Evolutionary conservation across 495 filamentous ascomycete species (phyloP), one percentile per base, ranked within the genome.

Genomic region (Talaromyces borbonicus): DNA sequence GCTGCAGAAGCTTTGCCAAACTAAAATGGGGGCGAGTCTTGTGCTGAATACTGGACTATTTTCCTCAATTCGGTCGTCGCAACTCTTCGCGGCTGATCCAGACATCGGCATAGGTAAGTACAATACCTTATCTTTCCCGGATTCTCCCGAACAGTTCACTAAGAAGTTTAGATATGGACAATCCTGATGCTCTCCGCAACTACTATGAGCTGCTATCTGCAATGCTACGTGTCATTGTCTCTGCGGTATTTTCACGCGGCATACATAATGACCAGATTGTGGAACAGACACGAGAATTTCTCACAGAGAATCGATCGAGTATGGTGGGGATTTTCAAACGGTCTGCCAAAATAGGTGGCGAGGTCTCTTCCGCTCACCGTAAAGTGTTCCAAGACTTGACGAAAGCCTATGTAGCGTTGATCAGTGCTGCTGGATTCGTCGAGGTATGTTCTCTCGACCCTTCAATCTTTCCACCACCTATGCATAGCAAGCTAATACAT

Each of bases 301-400:
- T 97, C 43, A 63, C 69, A 16, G 84, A 90, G 50, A 89, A 94
- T 58, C 68, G 92, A 45, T 73, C 77, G 48, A 72, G 84, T 49
- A 83, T 95, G 49, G 78, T 93, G 49, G 82, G 87, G 15, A 79
- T 93, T n/a, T 86, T 97, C 56, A 99, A 99, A 64, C 74, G 87
- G 37, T 83, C 83, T 57, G 87, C 85, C 1, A 83, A 81, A 30
- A 85, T 95, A 48, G 87, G 87, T 2, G 72, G 72, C 12, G 54
- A 58, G 18, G 54, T 58, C 9, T 51, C 57, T 48, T 52, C 62
- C 30, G 65, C 69, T 19, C 61, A 67, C 32, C 61, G 65, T 4
- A 51, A 57, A 15, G 54, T 61, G 12, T 56, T 83, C 31, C 60
- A 58, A 8, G 71, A 77, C 29, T 56, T 84, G 40, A 75, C 78